These are phyloP conservation scores for Xylariales sp. DNA, from an alignment of 2,329 filamentous ascomycete species.

Conservation along the genomic window DNA sequence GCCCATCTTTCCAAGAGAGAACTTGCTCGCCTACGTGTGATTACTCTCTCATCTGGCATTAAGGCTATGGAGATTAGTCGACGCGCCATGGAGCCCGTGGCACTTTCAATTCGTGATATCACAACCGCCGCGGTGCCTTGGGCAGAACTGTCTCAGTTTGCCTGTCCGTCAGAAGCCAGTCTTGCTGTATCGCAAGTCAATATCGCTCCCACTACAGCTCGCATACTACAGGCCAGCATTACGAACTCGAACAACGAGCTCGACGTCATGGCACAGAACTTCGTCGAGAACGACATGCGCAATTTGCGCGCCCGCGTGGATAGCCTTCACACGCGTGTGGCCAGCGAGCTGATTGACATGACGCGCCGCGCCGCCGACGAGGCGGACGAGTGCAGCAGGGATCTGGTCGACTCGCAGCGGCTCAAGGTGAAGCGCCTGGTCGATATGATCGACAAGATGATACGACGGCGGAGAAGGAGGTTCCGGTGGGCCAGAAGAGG, in stretches of 20 bases:
- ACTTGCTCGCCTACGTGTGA: constrained; percentile 69
- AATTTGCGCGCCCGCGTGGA: constrained; percentile 46
- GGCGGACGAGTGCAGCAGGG: constrained; percentile 72
- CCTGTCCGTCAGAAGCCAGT: constrained; percentile 22
- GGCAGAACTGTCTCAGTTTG: constrained; percentile 38
- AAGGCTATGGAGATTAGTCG: constrained; percentile 79
- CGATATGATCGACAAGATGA: constrained; percentile 73
- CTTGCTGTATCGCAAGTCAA: constrained; percentile 35
- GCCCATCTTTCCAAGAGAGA: constrained; percentile 62
- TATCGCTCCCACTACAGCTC: constrained; percentile 47
- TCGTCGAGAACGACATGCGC: constrained; percentile 53
- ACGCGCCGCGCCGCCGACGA: constrained; percentile 69
- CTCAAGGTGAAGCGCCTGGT: constrained; percentile 76
- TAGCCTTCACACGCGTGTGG: constrained; percentile 39
- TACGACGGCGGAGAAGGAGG: constrained; percentile 61
- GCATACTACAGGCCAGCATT: constrained; percentile 44
- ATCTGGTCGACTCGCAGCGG: constrained; percentile 72
- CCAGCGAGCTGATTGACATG: constrained; percentile 50
- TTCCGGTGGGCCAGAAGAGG: constrained; percentile 72
- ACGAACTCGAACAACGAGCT: constrained; percentile 47
- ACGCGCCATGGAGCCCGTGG: constrained; percentile 49
- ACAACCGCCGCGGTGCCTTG: constrained; percentile 27
- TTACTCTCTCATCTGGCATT: constrained; percentile 81
- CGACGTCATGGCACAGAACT: constrained; percentile 55
- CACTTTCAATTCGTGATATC: constrained; percentile 26